These are phyloP conservation scores for Dendrothele bispora DNA, from an alignment of 768 basidiomycete species.

Conservation along the genomic window DNA sequence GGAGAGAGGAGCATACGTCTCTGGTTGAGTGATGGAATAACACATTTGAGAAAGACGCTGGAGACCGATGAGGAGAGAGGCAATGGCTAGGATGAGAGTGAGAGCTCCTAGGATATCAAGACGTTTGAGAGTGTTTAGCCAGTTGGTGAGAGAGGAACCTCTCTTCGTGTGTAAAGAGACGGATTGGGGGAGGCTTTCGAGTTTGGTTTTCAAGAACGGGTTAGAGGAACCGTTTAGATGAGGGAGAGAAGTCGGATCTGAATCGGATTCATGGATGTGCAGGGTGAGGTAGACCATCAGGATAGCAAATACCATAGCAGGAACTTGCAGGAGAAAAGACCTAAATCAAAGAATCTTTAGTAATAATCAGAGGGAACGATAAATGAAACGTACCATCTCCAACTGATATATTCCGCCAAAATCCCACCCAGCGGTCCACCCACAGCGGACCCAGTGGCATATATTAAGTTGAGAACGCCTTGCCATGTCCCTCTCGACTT, in stretches of 20 bases:
- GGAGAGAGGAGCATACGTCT: too few relatives aligned
- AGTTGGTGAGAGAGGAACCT: too few relatives aligned
- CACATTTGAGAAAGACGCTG: too few relatives aligned
- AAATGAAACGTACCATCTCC: slow-evolving; percentile 65
- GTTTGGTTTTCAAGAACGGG: too few relatives aligned
- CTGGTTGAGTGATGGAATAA: too few relatives aligned
- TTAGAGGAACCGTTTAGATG: too few relatives aligned
- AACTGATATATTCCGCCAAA: slow-evolving; percentile 62
- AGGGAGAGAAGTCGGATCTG: too few relatives aligned
- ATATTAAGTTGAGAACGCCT: slow-evolving; percentile 64
- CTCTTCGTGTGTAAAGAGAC: too few relatives aligned
- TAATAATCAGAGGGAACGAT: too few relatives aligned
- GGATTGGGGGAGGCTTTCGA: too few relatives aligned
- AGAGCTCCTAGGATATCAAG: slow-evolving; percentile 64
- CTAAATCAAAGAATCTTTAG: slow-evolving; percentile 29
- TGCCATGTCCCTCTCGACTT: slow-evolving; percentile 70
- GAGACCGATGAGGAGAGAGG: slow-evolving; percentile 56
- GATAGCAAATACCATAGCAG: slow-evolving; percentile 54
- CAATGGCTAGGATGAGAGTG: slow-evolving; percentile 53
- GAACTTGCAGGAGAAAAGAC: slow-evolving; percentile 63
- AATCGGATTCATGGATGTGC: slow-evolving; percentile 44
- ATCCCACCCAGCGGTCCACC: slow-evolving; percentile 68
- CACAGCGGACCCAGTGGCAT: slow-evolving; percentile 52
- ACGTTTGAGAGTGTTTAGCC: slow-evolving; percentile 52
- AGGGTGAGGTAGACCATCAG: slow-evolving; percentile 52